Conservation (phyloP, 352 stramenopile species). For the Phytophthora chlamydospora region DNA sequence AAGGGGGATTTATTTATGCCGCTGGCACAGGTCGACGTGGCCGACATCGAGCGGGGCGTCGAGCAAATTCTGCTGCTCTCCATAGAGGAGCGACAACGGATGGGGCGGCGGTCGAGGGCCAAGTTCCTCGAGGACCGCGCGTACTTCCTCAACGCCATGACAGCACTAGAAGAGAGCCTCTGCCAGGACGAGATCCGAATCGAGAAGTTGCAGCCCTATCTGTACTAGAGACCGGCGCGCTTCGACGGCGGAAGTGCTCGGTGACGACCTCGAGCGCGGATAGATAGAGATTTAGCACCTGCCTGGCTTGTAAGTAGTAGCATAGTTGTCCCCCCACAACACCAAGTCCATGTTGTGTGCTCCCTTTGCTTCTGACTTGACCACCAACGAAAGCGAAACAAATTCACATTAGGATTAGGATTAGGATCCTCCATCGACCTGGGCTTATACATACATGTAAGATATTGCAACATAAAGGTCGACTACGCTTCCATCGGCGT, state of each 20-base stretch:
- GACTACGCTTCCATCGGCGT: conserved; percentile 21
- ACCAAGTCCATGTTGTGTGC: conserved; percentile 1
- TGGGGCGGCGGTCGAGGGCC: conserved; percentile 68
- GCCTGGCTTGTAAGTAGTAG: conserved; percentile 37
- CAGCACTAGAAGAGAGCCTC: conserved; percentile 74
- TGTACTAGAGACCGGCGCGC: conserved; percentile 55
- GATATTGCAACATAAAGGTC: conserved; percentile 21
- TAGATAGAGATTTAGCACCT: conserved; percentile 43
- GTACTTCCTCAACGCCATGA: conserved; percentile 86
- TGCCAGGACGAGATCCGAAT: conserved; percentile 83
- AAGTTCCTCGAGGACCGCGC: conserved; percentile 81
- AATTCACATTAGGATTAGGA: conserved; percentile 39
- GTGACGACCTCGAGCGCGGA: conserved; percentile 20
- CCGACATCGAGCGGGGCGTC: conserved; percentile 69
- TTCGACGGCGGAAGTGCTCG: conserved; percentile 8
- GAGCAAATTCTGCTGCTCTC: conserved; percentile 75
- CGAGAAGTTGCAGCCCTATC: conserved; percentile 75
- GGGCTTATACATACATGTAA: conserved; percentile 33
- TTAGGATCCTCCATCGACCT: conserved; percentile 24
- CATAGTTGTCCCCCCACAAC: conserved; percentile 21
- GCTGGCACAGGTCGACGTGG: conserved; percentile 62
- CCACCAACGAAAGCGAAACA: conserved; percentile 11
- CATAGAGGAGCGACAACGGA: conserved; percentile 74
- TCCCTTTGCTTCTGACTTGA: background rate
- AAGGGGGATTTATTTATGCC: conserved; percentile 88